phyloP scores from a whole-genome alignment of 2,329 filamentous ascomycete genomes.

The Paraphaeosphaeria minitans region DNA sequence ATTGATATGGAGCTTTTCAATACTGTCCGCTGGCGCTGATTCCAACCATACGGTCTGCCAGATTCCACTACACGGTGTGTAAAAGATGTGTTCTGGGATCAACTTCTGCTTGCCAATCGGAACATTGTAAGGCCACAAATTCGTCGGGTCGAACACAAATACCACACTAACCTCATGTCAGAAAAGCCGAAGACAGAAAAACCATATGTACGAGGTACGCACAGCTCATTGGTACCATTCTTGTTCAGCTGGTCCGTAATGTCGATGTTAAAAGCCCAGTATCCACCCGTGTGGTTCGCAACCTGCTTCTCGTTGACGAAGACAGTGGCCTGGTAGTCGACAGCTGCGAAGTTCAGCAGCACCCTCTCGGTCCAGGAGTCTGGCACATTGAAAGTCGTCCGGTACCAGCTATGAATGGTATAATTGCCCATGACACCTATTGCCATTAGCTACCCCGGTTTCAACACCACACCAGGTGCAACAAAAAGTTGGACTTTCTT shows the following conservation, averaged over 20 bases:
- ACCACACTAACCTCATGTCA: slow-evolving; percentile 55
- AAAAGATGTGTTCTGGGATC: slow-evolving; percentile 68
- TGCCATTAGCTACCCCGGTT: slow-evolving; percentile 46
- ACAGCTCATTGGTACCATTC: slow-evolving; percentile 61
- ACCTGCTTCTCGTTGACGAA: slow-evolving; percentile 63
- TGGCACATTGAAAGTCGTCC: slow-evolving; percentile 59
- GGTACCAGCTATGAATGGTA: slow-evolving; percentile 54
- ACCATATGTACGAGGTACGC: slow-evolving; percentile 29
- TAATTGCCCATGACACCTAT: slow-evolving; percentile 50
- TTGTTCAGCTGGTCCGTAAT: slow-evolving; percentile 54
- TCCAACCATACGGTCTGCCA: slow-evolving; percentile 78
- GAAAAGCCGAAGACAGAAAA: neutral
- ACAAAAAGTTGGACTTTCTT: no score
- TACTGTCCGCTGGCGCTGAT: slow-evolving; percentile 61
- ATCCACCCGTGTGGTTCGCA: slow-evolving; percentile 64
- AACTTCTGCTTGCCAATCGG: slow-evolving; percentile 70
- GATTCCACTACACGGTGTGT: slow-evolving; percentile 73
- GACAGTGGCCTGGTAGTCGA: slow-evolving; percentile 63
- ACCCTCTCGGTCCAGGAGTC: slow-evolving; percentile 53
- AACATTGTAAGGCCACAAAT: slow-evolving; percentile 60
- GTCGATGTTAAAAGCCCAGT: slow-evolving; percentile 66
- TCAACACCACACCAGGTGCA: neutral
- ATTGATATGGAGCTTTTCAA: slow-evolving; percentile 64
- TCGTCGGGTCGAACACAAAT: slow-evolving; percentile 71
- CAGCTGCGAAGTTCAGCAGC: slow-evolving; percentile 63